Evolutionary conservation across 2,329 filamentous ascomycete species (phyloP).

Genomic region (Penicillium italicum): DNA sequence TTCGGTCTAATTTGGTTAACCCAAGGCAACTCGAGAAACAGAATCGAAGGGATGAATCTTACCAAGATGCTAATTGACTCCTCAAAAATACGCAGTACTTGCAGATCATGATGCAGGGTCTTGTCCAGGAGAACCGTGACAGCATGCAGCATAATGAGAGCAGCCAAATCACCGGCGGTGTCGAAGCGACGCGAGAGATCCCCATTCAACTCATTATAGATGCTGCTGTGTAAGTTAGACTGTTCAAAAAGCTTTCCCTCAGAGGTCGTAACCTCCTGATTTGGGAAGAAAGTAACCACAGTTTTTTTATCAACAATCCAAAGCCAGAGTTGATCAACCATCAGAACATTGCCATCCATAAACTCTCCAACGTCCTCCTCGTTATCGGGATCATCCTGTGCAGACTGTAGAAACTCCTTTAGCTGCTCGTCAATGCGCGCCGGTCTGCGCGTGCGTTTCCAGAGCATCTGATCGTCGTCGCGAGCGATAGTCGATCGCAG

Average conservation of each 20-base stretch:
- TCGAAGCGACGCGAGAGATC: conserved; percentile 61
- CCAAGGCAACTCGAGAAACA: fast-evolving
- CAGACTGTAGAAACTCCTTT: conserved; percentile 41
- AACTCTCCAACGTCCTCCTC: conserved; percentile 17
- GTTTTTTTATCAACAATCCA: conserved; percentile 40
- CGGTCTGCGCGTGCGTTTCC: conserved; percentile 58
- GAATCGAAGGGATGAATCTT: conserved; percentile 7
- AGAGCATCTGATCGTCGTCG: conserved; percentile 65
- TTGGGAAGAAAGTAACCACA: conserved; percentile 34
- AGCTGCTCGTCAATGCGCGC: conserved; percentile 38
- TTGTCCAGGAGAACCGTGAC: conserved; percentile 60
- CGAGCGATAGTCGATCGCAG: conserved; percentile 58
- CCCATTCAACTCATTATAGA: conserved; percentile 64
- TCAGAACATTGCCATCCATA: conserved; percentile 51
- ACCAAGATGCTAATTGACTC: conserved; percentile 63
- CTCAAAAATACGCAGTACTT: conserved; percentile 63
- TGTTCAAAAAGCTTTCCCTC: conserved; percentile 41
- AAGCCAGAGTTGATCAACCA: conserved; percentile 65
- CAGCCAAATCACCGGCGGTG: conserved; percentile 60
- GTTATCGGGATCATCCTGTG: conserved; percentile 13
- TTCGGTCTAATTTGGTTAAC: conserved; percentile 49
- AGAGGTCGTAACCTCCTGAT: conserved; percentile 34
- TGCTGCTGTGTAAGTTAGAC: conserved; percentile 60
- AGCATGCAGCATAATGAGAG: conserved; percentile 59
- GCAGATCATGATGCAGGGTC: conserved; percentile 58